These are phyloP conservation scores for Wickerhamiella dianesei DNA, from an alignment of 805 yeast genomes.

Conservation along the genomic window DNA sequence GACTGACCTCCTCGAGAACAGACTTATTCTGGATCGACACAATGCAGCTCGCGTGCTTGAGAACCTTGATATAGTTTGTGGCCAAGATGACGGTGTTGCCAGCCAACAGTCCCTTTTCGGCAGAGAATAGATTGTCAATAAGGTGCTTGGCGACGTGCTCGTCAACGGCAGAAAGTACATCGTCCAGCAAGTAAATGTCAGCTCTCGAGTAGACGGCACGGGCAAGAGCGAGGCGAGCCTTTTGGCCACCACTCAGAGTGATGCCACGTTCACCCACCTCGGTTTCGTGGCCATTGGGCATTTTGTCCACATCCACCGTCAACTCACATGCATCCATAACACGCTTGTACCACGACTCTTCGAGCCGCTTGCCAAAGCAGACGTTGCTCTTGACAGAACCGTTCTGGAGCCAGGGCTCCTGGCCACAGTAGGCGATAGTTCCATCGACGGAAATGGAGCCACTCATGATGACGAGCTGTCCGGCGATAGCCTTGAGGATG, in stretches of 20 bases:
- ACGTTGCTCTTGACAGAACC: conserved; percentile 76
- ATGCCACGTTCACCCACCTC: conserved; percentile 81
- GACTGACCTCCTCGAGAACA: conserved; percentile 28
- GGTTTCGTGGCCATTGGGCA: conserved; percentile 65
- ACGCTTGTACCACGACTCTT: conserved; percentile 36
- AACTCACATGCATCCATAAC: conserved; percentile 57
- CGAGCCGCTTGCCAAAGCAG: conserved; percentile 46
- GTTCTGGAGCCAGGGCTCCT: conserved; percentile 93
- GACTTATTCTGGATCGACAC: conserved; percentile 46
- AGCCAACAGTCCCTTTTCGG: conserved; percentile 52
- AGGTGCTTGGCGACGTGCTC: conserved; percentile 77
- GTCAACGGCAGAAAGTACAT: conserved; percentile 74
- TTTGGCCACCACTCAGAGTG: conserved; percentile 80
- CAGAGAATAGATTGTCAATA: conserved; percentile 63
- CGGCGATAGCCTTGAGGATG: conserved; percentile 63
- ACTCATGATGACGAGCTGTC: conserved; percentile 62
- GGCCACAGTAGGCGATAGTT: conserved; percentile 73
- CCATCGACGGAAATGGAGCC: conserved; percentile 69
- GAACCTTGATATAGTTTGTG: conserved; percentile 73
- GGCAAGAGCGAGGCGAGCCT: conserved; percentile 68
- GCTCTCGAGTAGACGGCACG: conserved; percentile 61
- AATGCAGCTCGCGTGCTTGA: conserved; percentile 59
- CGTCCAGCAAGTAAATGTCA: conserved; percentile 60
- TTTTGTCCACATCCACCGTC: conserved; percentile 45
- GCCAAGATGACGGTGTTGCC: conserved; percentile 68